Conservation (phyloP, 805 yeast species). For the Candida parachauliodes region DNA sequence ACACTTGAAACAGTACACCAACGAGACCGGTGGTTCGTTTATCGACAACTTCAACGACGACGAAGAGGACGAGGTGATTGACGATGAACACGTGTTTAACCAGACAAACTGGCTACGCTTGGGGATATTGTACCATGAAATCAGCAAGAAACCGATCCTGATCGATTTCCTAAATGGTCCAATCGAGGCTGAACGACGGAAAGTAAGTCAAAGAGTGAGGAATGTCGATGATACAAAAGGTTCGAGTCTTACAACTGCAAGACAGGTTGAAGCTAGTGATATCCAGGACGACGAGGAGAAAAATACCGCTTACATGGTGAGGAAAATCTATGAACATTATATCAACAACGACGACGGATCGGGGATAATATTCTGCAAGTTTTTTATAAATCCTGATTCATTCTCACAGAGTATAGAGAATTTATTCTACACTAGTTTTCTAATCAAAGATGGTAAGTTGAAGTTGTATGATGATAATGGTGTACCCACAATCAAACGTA, state of each 20-base stretch:
- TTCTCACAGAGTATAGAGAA: conserved; percentile 81
- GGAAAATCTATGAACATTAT: conserved; percentile 45
- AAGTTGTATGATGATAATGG: conserved; percentile 47
- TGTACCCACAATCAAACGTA: conserved; percentile 42
- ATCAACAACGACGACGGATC: conserved; percentile 18
- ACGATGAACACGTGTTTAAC: conserved; percentile 31
- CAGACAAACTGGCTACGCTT: conserved; percentile 57
- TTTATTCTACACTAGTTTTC: conserved; percentile 75
- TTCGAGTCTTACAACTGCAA: conserved; percentile 47
- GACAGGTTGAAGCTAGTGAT: conserved; percentile 49
- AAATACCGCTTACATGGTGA: conserved; percentile 65
- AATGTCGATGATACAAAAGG: conserved; percentile 43
- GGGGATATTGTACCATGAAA: conserved; percentile 48
- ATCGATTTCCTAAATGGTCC: conserved; percentile 72
- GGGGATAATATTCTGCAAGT: conserved; percentile 55
- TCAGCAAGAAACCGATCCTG: conserved; percentile 46
- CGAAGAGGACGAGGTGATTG: conserved; percentile 12
- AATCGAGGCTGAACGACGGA: conserved; percentile 54
- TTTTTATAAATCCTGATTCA: conserved; percentile 71
- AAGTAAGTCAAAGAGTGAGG: conserved; percentile 28
- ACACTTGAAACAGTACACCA: conserved; percentile 31
- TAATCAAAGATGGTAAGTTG: conserved; percentile 69
- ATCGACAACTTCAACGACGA: conserved; percentile 17
- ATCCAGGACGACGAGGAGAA: conserved; percentile 48
- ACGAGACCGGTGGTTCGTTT: conserved; percentile 12